Conservation (phyloP, 2,329 filamentous ascomycete genomes). For the Fonsecaea pugnacius region DNA sequence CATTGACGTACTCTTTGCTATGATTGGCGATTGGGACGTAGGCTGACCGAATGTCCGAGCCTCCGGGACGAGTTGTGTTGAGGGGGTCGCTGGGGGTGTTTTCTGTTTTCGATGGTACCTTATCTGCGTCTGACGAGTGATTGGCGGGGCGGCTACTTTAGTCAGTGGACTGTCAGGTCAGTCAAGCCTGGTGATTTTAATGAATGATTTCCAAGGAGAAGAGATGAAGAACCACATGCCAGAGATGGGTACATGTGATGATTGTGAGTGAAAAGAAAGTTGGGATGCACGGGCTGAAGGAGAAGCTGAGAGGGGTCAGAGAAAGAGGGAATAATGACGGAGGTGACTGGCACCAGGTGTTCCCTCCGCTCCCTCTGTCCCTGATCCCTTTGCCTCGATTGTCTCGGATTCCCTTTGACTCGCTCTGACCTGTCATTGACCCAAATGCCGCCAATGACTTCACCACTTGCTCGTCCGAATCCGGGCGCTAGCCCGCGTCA, state of each 20-base stretch:
- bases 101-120: constrained; percentile 9
- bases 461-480: background rate
- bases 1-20: constrained; percentile 17
- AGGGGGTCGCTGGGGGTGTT: background rate
- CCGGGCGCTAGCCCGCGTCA: constrained; percentile 1
- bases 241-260: constrained; percentile 4
- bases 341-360: background rate
- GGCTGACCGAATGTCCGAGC: constrained; percentile 16
- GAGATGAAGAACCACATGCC: background rate
- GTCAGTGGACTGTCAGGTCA: constrained; percentile 2
- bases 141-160: constrained; percentile 5
- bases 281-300: constrained; percentile 1
- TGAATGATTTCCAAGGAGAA: background rate
- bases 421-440: constrained; percentile 1
- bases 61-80: background rate
- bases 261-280: constrained; percentile 8
- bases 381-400: background rate
- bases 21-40: constrained; percentile 6
- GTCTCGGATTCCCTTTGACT: background rate
- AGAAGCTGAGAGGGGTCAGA: background rate
- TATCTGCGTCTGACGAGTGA: constrained; percentile 14
- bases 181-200: constrained; percentile 4
- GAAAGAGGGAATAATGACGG: background rate
- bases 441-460: background rate
- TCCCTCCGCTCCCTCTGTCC: background rate